A percentile compares a stretch with the other conserved stretches of the same genome.
Evolutionary conservation across 192 early-diverging fungal genomes (phyloP).

Genomic region (Coemansia sp.): DNA sequence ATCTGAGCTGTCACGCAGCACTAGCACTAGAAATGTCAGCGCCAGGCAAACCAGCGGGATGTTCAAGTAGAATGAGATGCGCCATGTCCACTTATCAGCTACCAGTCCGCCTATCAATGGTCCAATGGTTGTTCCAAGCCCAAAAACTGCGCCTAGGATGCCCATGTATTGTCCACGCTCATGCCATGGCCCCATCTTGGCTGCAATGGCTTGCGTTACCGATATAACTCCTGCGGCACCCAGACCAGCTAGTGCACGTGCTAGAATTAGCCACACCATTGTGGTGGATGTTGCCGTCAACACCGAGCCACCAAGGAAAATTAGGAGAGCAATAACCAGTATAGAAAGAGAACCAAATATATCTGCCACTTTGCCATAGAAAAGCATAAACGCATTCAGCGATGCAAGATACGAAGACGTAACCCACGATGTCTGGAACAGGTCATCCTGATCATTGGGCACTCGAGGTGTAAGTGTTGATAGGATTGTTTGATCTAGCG

Average conservation of each 20-base stretch:
- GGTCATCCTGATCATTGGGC: slow-evolving; percentile 57
- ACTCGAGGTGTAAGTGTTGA: slow-evolving; percentile 65
- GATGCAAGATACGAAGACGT: slow-evolving; percentile 59
- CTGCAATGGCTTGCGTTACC: slow-evolving; percentile 61
- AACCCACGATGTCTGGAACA: slow-evolving; percentile 66
- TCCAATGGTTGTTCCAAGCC: slow-evolving; percentile 68
- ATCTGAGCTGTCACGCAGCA: slow-evolving; percentile 56
- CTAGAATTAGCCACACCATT: slow-evolving; percentile 56
- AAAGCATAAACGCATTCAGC: slow-evolving; percentile 59
- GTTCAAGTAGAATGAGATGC: slow-evolving; percentile 84
- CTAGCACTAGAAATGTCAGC: slow-evolving; percentile 47
- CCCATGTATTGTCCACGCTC: slow-evolving; percentile 78
- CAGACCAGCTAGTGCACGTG: slow-evolving; percentile 52
- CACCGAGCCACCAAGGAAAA: slow-evolving; percentile 64
- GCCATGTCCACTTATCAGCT: slow-evolving; percentile 64
- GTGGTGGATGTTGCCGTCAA: slow-evolving; percentile 52
- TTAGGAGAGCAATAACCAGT: slow-evolving; percentile 34
- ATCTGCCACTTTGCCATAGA: slow-evolving; percentile 72
- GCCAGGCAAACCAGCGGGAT: slow-evolving; percentile 70
- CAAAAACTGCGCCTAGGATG: slow-evolving; percentile 69
- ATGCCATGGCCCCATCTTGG: slow-evolving; percentile 56
- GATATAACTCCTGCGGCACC: slow-evolving; percentile 63
- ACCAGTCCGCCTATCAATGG: slow-evolving; percentile 80
- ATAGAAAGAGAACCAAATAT: slow-evolving; percentile 63
- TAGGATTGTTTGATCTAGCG: slow-evolving; percentile 70